Evolutionary conservation across 2,329 filamentous ascomycete species (phyloP), one percentile per base, ranked within the genome.

Genomic region (Lithohypha guttulata): DNA sequence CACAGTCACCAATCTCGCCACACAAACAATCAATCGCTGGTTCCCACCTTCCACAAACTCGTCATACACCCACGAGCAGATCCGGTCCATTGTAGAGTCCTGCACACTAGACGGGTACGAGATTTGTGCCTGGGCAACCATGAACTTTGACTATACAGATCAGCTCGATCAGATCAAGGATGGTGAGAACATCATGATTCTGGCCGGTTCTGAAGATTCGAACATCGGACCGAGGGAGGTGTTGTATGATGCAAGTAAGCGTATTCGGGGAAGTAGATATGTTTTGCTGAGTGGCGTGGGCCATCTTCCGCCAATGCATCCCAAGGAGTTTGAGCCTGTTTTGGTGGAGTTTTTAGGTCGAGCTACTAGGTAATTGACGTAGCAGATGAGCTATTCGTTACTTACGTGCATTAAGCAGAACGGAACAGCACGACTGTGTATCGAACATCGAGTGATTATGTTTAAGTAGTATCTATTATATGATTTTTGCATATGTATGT

Each of bases 41-140:
- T 66, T 68, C 35, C 58, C 59, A 3, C 1, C 66, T 62, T 62
- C 45, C 64, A 13, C 45, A 51, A n/a, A n/a, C n/a, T n/a, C n/a
- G n/a, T n/a, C n/a, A n/a, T n/a, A 14, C n/a, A 17, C 18, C 10
- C 25, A 22, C 28, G 14, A 40, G 11, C 20, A 25, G 7, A 19
- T 29, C 6, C 21, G 19, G 11, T 7, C 9, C 3, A 35, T 27
- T 19, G 18, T 26, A 8, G 26, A 19, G 21, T 33, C 28, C 19
- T 22, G 10, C 13, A 22, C 17, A 4, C 29, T 40, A 4, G 17
- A 19, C 11, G 37, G 29, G 13, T 40, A 40, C 17, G 29, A 26
- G 18, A 33, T 31, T 11, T 40, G 37, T 33, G 37, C 19, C 5
- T 30, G 29, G 21, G 37, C 37, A 15, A 31, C 27, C 9, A 30